These are phyloP conservation scores for Aspergillus biplanus DNA, from an alignment of 495 filamentous ascomycete species.

Conservation along the genomic window DNA sequence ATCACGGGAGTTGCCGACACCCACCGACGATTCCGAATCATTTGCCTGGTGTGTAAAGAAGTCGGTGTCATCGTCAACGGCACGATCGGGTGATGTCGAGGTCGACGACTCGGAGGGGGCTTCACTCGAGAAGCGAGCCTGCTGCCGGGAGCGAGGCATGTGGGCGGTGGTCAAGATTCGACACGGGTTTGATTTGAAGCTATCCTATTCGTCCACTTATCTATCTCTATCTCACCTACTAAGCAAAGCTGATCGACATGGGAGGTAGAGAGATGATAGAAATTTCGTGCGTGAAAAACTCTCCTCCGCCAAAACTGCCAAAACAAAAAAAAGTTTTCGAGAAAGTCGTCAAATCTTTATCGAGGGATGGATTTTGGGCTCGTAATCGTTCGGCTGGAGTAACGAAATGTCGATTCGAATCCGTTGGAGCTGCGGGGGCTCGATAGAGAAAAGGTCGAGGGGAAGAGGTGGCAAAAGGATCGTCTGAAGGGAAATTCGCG, in stretches of 20 bases:
- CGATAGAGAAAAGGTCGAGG: not conserved
- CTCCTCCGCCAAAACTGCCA: not conserved
- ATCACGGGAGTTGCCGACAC: conserved; percentile 74
- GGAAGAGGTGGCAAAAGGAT: conserved; percentile 2
- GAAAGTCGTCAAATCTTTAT: not conserved
- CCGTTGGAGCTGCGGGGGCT: not conserved
- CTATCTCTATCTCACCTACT: conserved; percentile 10
- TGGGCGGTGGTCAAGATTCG: conserved; percentile 15
- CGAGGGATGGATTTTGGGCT: not conserved
- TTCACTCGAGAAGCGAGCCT: conserved; percentile 50
- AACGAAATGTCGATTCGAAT: conserved; percentile 3
- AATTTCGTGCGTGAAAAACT: not conserved
- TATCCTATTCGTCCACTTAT: conserved; percentile 13
- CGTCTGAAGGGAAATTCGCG: conserved; percentile 25
- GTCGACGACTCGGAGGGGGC: conserved; percentile 66
- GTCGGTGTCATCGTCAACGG: conserved; percentile 89
- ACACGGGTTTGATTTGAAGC: conserved; percentile 1
- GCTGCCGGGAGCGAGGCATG: conserved; percentile 46
- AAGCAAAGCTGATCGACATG: conserved; percentile 17
- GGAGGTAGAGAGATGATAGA: not conserved
- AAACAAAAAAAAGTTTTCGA: not conserved
- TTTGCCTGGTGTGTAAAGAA: conserved; percentile 79
- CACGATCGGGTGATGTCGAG: conserved; percentile 81
- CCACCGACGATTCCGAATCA: conserved; percentile 89
- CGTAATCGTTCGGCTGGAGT: not conserved